phyloP scores from a whole-genome alignment of 306 rosid genomes.

The Rosa persica region DNA sequence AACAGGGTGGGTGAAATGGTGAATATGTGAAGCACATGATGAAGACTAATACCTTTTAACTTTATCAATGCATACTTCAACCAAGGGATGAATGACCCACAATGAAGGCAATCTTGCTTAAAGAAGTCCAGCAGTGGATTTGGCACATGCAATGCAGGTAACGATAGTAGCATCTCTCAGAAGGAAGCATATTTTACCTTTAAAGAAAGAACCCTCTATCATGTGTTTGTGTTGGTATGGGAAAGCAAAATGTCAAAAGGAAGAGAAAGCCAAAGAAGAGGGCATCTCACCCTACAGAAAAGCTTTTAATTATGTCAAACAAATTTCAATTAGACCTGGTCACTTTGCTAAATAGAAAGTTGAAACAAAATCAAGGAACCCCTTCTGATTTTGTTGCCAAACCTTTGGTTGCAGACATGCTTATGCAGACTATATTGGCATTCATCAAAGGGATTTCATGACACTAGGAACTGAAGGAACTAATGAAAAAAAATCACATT shows the following conservation, averaged over 20 bases:
- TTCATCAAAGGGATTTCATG: background rate
- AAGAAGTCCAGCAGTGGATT: background rate
- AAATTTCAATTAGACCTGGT: background rate
- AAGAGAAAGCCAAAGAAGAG: background rate
- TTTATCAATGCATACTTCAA: slow-evolving; percentile 2
- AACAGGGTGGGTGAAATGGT: background rate
- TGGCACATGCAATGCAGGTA: slow-evolving; percentile 8
- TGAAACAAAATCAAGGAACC: background rate
- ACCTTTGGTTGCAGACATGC: background rate
- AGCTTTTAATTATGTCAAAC: background rate
- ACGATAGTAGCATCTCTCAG: background rate
- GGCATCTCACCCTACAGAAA: background rate
- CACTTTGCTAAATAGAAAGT: background rate
- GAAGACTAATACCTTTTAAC: background rate
- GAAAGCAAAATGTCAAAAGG: slow-evolving; percentile 6
- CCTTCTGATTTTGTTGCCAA: background rate
- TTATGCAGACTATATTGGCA: background rate
- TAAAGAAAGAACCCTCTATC: background rate
- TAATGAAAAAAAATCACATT: background rate
- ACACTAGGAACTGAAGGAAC: background rate
- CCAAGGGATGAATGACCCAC: background rate
- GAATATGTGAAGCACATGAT: background rate
- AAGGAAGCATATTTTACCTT: slow-evolving; percentile 10
- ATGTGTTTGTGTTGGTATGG: background rate
- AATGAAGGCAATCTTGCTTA: background rate